phyloP scores from a whole-genome alignment of 164 flowering plant genomes.

The Tetracentron sinense region DNA sequence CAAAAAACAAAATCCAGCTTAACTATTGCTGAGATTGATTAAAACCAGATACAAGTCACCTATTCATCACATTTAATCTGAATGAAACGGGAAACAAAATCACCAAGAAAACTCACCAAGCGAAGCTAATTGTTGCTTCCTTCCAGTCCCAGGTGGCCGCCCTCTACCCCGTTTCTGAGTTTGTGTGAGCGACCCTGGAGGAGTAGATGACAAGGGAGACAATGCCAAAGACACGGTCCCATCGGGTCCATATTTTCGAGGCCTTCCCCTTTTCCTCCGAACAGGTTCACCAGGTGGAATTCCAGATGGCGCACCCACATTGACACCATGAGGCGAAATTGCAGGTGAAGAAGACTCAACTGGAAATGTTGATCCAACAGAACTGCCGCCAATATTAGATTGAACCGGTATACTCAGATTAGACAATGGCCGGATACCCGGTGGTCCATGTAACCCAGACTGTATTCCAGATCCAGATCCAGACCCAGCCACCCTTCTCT shows the following conservation, averaged over 20 bases:
- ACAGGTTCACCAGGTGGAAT: conserved; percentile 41
- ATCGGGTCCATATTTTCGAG: conserved; percentile 82
- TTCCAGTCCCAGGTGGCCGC: conserved; percentile 87
- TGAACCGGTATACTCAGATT: conserved; percentile 40
- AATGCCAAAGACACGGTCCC: conserved; percentile 59
- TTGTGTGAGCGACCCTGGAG: conserved; percentile 25
- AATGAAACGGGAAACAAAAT: neutral
- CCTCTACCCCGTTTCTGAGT: conserved; percentile 81
- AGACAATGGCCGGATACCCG: conserved; percentile 38
- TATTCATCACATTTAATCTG: neutral
- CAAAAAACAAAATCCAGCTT: neutral
- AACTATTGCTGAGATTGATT: neutral
- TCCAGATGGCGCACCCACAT: conserved; percentile 31
- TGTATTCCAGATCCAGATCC: conserved; percentile 44
- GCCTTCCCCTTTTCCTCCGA: conserved; percentile 82
- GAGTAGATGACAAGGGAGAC: conserved; percentile 42
- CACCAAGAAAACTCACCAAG: conserved; percentile 42
- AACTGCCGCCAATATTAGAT: conserved; percentile 38
- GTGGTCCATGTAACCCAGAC: conserved; percentile 42
- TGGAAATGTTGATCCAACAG: conserved; percentile 41
- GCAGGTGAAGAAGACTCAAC: conserved; percentile 46
- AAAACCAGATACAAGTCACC: neutral
- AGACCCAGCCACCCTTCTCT: conserved; percentile 51
- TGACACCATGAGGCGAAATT: conserved; percentile 44
- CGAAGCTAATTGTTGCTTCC: conserved; percentile 75